Base-by-base conservation (phyloP, 352 stramenopile genomes). In the Phytophthora brassicae region DNA sequence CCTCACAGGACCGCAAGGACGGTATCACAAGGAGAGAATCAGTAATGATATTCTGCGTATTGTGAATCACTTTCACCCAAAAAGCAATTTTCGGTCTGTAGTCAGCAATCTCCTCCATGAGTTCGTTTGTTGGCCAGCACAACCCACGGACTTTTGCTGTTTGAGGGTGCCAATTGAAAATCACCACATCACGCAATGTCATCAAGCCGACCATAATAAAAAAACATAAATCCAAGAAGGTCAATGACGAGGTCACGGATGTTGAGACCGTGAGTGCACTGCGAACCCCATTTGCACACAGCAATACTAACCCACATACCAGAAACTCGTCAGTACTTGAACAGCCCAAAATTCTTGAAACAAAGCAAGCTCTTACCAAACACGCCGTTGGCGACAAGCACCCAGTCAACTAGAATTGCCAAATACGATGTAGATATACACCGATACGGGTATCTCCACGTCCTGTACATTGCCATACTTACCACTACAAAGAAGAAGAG, bases 261-360 rank as follows among this genome's bases (percentile, higher is more conserved):
- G 82, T 88, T 17, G 79, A 69, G 0, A 91, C 82, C 6, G 79
- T 91, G 12, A 91, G 68, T 9, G 79, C 79, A 31, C 79, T 91
- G 6, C 72, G 69, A 0, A 89, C 78, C 13, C 68, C 70, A 60
- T 81, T 88, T 16, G 81, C 66, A 41, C 71, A 87, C 22, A 91
- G 41, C 5, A 87, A 45, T 0, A 76, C 82, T 90, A 39, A 7
- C 14, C n/a, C 23, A 66, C 3, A 20, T 23, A 35, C 0, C 38
- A 49, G n/a, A 35, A 51, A 20, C 23, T 41, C n/a, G 23, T 47
- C 12, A 69, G 12, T 28, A 43, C n/a, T n/a, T n/a, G n/a, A n/a
- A n/a, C n/a, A n/a, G n/a, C 31, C 1, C 9, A 47, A 14, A 46
- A 17, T 28, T 0, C 23, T 33, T 17, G 19, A 38, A 35, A 45